Base-by-base conservation (phyloP, 164 flowering plant species). In the Dillenia turbinata region DNA sequence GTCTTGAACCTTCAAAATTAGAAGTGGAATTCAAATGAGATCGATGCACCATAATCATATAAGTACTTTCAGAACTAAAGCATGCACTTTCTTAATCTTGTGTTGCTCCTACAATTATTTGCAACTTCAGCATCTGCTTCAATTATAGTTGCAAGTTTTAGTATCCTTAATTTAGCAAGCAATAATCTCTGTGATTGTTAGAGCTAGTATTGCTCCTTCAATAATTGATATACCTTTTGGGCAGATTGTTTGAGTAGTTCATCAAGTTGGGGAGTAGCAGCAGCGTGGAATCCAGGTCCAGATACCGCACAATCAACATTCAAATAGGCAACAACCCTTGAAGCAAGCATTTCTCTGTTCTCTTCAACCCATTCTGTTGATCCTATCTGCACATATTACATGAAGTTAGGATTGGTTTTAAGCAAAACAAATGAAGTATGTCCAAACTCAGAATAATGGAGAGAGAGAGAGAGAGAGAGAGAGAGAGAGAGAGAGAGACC, bases 311-410 rank as follows among this genome's bases (percentile, higher is more conserved):
- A 26, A 60, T 89, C 96, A 44, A 80, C 83, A 68, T 89, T 89
- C 69, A 89, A 60, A 76, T 89, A 86, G 57, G 92, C 92, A 64
- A 88, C 83, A 47, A 68, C 87, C 66, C 76, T 77, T 55, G 92
- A 83, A 26, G 81, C 76, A 50, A 86, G 70, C 74, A 81, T 63
- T 70, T 86, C 85, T 49, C 84, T 81, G 75, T 88, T 88, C 54
- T 88, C 92, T 77, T 86, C 96, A 26, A 86, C 92, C 96, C 92
- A 89, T 72, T 86, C 90, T 9, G 87, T 86, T 54, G 96, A 89
- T 67, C 92, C 90, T 60, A 80, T 70, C 88, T 88, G 81, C 24
- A 68, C 46, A 58, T 10, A 33, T 33, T 0, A 33, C 40, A 5
- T 0, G 40, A 33, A 33, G 40, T 33, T 33, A 6, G 40, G 44